Evolutionary conservation across 192 early-diverging fungal species (phyloP).

Genomic region (Thoreauomyces humboldtii): DNA sequence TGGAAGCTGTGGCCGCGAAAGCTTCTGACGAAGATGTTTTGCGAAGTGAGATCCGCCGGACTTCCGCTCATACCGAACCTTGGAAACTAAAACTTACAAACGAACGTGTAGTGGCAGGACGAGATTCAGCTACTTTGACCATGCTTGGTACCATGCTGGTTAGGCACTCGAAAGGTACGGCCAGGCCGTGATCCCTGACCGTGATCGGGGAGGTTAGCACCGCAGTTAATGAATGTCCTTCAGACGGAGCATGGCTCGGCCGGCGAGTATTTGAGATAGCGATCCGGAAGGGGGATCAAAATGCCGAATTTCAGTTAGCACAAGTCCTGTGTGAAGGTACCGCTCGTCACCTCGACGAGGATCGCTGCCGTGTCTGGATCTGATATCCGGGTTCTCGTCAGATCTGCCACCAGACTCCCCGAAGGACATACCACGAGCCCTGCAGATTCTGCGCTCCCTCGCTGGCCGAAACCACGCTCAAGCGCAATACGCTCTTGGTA

Average conservation of each 20-base stretch:
- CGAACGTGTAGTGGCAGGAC: constrained; percentile 12
- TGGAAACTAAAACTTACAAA: no score
- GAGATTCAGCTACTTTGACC: constrained; percentile 1
- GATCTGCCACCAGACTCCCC: background rate
- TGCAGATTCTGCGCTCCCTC: constrained; percentile 8
- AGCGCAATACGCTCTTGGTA: constrained; percentile 28
- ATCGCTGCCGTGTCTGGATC: background rate
- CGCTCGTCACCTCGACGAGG: background rate
- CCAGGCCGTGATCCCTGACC: no score
- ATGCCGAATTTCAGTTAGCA: constrained; percentile 35
- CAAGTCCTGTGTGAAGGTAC: constrained; percentile 21
- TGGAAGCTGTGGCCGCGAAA: no score
- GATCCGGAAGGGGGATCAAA: constrained; percentile 16
- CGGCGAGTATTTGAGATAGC: constrained; percentile 16
- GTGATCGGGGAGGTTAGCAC: background rate
- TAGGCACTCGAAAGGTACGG: constrained; percentile 13
- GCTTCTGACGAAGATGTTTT: no score
- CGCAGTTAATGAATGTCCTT: background rate
- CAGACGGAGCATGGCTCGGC: constrained; percentile 20
- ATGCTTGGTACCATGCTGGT: constrained; percentile 5
- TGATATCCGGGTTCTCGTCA: background rate
- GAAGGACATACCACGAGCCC: background rate
- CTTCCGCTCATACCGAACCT: no score
- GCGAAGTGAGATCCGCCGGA: no score
- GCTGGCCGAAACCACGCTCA: constrained; percentile 11